These are phyloP conservation scores for Acer saccharum DNA, from an alignment of 345 rosid genomes.

Conservation along the genomic window DNA sequence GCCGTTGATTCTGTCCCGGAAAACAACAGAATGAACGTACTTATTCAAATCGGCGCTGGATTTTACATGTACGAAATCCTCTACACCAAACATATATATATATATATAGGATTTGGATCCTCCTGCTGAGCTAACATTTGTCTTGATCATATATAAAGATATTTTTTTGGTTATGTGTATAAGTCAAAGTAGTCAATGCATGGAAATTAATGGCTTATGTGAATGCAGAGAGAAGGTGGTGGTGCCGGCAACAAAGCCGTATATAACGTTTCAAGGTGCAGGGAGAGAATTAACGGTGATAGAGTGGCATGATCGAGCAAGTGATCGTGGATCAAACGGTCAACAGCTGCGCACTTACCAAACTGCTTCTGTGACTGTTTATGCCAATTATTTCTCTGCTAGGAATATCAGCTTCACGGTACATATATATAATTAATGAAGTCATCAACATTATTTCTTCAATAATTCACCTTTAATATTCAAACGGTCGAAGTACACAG, in stretches of 20 bases:
- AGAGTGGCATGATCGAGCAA: conserved; percentile 97
- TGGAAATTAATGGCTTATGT: not conserved
- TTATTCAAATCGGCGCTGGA: conserved; percentile 73
- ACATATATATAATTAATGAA: not conserved
- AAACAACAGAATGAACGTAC: conserved; percentile 60
- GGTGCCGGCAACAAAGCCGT: conserved; percentile 83
- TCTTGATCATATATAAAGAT: too few relatives aligned
- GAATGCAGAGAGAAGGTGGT: conserved; percentile 79
- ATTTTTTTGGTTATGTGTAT: not conserved
- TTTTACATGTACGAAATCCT: conserved; percentile 50
- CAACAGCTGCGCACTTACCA: conserved; percentile 90
- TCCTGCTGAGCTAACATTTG: too few relatives aligned
- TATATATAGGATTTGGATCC: not conserved
- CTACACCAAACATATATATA: not conserved
- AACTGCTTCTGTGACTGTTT: conserved; percentile 89
- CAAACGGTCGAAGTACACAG: not conserved
- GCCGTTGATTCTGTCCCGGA: conserved; percentile 75
- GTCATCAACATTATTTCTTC: not conserved
- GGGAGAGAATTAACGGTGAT: conserved; percentile 80
- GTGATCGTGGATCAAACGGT: conserved; percentile 81
- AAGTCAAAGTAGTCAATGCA: not conserved
- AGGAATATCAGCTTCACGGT: conserved; percentile 95
- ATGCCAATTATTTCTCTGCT: conserved; percentile 82
- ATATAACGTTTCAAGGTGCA: conserved; percentile 82
- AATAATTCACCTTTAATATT: not conserved